Conservation (phyloP, 352 stramenopile species). For the Globisporangium cylindrosporum region DNA sequence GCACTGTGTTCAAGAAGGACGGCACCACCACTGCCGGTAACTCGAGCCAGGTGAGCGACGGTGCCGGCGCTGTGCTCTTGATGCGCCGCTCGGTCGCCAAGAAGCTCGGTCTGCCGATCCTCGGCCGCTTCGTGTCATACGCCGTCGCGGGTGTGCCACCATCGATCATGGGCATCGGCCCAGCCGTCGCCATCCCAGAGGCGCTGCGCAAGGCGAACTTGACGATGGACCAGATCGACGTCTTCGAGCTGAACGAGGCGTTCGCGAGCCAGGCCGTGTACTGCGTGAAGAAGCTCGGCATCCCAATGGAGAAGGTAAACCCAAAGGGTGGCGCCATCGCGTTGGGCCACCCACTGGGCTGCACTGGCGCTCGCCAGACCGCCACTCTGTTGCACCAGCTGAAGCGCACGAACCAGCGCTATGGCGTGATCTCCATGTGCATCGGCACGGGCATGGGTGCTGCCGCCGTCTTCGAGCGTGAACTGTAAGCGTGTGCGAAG, state of each 20-base stretch:
- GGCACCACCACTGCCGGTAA: conserved; percentile 82
- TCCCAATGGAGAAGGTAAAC: conserved; percentile 86
- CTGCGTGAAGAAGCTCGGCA: conserved; percentile 74
- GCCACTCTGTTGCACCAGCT: conserved; percentile 92
- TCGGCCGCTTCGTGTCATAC: conserved; percentile 86
- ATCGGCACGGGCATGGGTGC: conserved; percentile 95
- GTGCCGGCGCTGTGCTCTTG: conserved; percentile 83
- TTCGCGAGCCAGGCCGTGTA: conserved; percentile 89
- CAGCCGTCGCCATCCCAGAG: conserved; percentile 77
- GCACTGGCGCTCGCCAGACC: conserved; percentile 87
- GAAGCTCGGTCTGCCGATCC: conserved; percentile 71
- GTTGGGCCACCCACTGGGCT: conserved; percentile 88
- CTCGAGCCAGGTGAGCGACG: conserved; percentile 88
- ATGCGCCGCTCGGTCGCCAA: conserved; percentile 83
- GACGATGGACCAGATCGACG: conserved; percentile 77
- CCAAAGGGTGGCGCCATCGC: conserved; percentile 89
- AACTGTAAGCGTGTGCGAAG: conserved; percentile 22
- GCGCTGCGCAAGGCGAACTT: conserved; percentile 68
- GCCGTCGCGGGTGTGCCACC: conserved; percentile 79
- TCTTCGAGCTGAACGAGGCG: conserved; percentile 92
- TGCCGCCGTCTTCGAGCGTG: conserved; percentile 90
- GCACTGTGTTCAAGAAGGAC: conserved; percentile 76
- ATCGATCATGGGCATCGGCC: conserved; percentile 87
- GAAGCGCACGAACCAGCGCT: conserved; percentile 79
- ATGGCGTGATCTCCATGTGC: conserved; percentile 94